Evolutionary conservation across 2,329 filamentous ascomycete species (phyloP), one percentile per base, ranked within the genome.

Genomic region (Emmonsiellopsis sp.): DNA sequence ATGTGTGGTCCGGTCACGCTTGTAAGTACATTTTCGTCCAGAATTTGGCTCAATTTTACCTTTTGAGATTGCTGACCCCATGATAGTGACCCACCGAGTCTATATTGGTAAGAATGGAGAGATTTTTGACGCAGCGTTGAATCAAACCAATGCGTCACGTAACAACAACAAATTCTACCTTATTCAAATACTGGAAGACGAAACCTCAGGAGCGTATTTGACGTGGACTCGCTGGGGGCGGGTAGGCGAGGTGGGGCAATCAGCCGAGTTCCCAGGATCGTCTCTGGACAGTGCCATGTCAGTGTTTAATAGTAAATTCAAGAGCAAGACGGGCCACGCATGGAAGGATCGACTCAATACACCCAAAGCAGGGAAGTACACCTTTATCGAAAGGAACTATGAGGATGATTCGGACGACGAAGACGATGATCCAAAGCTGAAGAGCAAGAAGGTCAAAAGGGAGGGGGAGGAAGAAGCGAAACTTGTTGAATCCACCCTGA

Each of bases 81-180:
- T 10, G 6, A 46, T 53, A 62, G 61, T 2, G 4, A 51, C 51
- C n/a, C 55, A 62, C 49, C 49, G 55, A 2, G 87, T 94, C 34
- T 83, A 86, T 62, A 79, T 92, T 53, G 85, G 85, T 56, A 69
- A 78, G 1, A 68, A 78, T 40, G 81, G 82, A 17, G 70, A 85
- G 53, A 88, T 92, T 47, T 92, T 81, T 66, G 88, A 94, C 64
- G 88, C 86, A 0, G 83, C 86, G 0, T 74, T 94, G 45, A 93
- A 91, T 60, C 86, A 91, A 65, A 86, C 88, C 9, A 87, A 89
- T 59, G 74, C 86, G 0, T 71, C 74, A 0, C 69, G 77, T 46
- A 93, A 92, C 64, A 86, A 87, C 68, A 92, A 93, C 68, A 93
- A 93, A 60, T 92, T 91, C 66, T 92, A 91, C 63, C 80, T 82